Conservation (phyloP, 2,329 filamentous ascomycete species). For the Stachybotrys echinatus region DNA sequence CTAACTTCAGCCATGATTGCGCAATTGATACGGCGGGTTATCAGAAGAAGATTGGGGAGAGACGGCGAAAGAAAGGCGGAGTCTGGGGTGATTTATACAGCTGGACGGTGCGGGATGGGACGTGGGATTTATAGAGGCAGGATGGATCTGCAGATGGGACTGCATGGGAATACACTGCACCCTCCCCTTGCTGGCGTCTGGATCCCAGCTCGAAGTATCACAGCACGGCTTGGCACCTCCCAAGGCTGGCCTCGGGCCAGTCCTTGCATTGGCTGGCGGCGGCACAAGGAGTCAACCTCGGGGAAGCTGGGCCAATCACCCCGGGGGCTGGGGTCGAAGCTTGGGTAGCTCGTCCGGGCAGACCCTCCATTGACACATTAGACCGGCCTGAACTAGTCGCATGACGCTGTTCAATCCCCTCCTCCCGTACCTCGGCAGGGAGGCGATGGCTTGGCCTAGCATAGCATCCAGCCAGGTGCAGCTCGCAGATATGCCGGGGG, state of each 20-base stretch:
- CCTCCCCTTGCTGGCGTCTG: background rate
- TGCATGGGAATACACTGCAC: background rate
- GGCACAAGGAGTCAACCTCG: too few relatives aligned
- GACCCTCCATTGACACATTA: background rate
- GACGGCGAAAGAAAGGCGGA: background rate
- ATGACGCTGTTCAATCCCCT: background rate
- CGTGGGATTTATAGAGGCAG: background rate
- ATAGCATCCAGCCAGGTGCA: too few relatives aligned
- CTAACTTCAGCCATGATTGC: slow-evolving; percentile 16
- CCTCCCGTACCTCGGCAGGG: background rate
- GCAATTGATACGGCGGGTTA: background rate
- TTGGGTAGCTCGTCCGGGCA: background rate
- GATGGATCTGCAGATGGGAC: background rate
- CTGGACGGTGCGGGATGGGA: background rate
- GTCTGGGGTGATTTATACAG: too few relatives aligned
- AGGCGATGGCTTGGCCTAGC: too few relatives aligned
- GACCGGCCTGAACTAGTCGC: background rate
- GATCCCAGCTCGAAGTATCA: background rate
- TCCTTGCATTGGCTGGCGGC: background rate
- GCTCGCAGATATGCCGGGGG: too few relatives aligned
- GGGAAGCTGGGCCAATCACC: background rate
- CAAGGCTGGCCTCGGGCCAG: background rate
- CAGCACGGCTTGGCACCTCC: background rate
- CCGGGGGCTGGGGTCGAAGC: background rate
- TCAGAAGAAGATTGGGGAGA: background rate